Conservation (phyloP, 768 basidiomycete species). For the Hericium rajendrae region DNA sequence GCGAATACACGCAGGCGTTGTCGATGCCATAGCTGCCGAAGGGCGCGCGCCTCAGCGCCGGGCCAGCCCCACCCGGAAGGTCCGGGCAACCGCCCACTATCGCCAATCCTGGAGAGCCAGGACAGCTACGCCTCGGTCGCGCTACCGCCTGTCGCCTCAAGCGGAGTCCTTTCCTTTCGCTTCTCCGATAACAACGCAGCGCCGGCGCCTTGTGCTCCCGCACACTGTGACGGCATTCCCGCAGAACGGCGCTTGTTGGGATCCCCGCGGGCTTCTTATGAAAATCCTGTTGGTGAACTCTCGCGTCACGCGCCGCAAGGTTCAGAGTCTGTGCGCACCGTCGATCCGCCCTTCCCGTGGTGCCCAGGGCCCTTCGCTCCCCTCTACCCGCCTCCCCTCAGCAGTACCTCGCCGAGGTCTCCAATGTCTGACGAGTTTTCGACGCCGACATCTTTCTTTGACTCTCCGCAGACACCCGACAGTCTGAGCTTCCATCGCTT, state of each 20-base stretch:
- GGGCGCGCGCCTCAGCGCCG: not conserved
- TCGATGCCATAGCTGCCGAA: not conserved
- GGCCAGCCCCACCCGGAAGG: not conserved
- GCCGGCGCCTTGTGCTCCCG: too few relatives aligned
- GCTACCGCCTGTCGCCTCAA: not conserved
- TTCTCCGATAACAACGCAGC: too few relatives aligned
- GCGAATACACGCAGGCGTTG: not conserved
- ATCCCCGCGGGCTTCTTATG: too few relatives aligned
- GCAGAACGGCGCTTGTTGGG: too few relatives aligned
- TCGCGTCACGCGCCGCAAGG: too few relatives aligned
- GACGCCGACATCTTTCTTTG: not conserved
- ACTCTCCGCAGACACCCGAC: not conserved
- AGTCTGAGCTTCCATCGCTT: not conserved
- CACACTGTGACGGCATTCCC: too few relatives aligned
- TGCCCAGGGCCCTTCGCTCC: too few relatives aligned
- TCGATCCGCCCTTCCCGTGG: too few relatives aligned
- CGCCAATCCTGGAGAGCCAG: not conserved
- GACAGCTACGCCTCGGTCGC: not conserved
- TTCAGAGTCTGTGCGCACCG: too few relatives aligned
- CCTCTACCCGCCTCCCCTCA: too few relatives aligned
- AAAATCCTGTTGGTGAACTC: too few relatives aligned
- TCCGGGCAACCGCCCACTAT: not conserved
- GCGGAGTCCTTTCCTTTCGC: not conserved
- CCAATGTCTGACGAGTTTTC: not conserved
- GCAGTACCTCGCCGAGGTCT: not conserved